Conservation (phyloP, 306 rosid genomes). For the Quercus glauca region DNA sequence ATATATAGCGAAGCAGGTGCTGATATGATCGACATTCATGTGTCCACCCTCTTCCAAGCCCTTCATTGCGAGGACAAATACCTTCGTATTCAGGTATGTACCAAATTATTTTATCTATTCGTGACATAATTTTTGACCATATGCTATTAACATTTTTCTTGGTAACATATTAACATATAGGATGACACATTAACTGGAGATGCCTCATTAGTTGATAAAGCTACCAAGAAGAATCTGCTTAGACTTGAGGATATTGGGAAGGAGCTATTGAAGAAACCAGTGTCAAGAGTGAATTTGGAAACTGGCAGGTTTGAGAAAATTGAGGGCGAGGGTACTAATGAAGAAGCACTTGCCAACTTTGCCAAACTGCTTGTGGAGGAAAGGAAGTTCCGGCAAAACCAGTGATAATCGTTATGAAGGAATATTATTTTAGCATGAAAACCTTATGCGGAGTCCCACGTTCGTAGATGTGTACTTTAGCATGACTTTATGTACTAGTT, state of each 20-base stretch:
- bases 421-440: too few species aligned
- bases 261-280: conserved; percentile 22
- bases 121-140: background rate
- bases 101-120: too few species aligned
- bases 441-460: background rate
- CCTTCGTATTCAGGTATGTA: background rate
- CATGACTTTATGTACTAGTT: too few species aligned
- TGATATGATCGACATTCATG: too few species aligned
- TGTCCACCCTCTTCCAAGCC: too few species aligned
- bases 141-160: background rate
- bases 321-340: conserved; percentile 15
- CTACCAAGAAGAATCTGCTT: conserved; percentile 20
- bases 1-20: too few species aligned
- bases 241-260: conserved; percentile 21
- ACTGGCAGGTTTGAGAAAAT: conserved; percentile 18
- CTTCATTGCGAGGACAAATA: too few species aligned
- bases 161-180: background rate
- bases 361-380: conserved; percentile 17
- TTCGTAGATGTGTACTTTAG: too few species aligned
- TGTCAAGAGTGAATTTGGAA: conserved; percentile 24
- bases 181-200: conserved; percentile 30
- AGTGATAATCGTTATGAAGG: background rate
- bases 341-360: conserved; percentile 22
- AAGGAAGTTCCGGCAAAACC: conserved; percentile 1
- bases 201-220: conserved; percentile 19